Percentiles rank a stretch among this genome's conserved stretches.
Conservation (phyloP, 768 basidiomycete species). For the Leccinum barrowsii region DNA sequence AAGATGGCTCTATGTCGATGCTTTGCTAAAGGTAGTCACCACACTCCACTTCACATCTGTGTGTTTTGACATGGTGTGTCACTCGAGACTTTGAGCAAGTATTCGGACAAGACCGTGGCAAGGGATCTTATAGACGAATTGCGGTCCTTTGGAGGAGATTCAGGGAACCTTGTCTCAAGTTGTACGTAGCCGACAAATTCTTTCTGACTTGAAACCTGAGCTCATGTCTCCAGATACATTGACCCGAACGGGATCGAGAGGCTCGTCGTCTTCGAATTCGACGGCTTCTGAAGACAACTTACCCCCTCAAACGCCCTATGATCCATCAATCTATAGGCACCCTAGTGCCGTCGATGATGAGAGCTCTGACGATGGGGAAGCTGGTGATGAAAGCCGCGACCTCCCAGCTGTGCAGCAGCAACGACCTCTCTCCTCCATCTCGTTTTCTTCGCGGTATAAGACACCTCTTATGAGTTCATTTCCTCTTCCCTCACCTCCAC, state of each 20-base stretch:
- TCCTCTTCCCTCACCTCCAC: conserved; percentile 52
- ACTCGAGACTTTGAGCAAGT: conserved; percentile 68
- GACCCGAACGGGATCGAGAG: conserved; percentile 41
- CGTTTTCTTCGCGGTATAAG: conserved; percentile 70
- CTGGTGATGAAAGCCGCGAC: conserved; percentile 46
- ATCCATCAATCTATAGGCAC: conserved; percentile 9
- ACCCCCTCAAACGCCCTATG: conserved; percentile 15
- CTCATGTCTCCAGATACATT: conserved; percentile 30
- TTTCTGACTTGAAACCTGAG: background rate
- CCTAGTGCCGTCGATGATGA: conserved; percentile 31
- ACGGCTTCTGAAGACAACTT: conserved; percentile 44
- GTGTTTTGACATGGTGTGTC: background rate
- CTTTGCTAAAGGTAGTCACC: conserved; percentile 66
- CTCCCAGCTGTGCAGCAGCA: conserved; percentile 34
- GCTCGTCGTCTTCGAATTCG: conserved; percentile 65
- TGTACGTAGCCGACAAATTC: conserved; percentile 39
- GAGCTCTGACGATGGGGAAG: conserved; percentile 44
- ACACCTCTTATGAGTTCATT: conserved; percentile 69
- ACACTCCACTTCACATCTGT: background rate
- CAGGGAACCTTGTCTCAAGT: conserved; percentile 60
- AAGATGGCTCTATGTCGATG: conserved; percentile 87
- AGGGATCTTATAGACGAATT: conserved; percentile 73
- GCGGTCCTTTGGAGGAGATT: conserved; percentile 70
- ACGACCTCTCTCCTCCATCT: conserved; percentile 66
- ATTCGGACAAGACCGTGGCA: conserved; percentile 80